phyloP scores from a whole-genome alignment of 2,329 filamentous ascomycete genomes.

The Chalaropsis thielavioides region DNA sequence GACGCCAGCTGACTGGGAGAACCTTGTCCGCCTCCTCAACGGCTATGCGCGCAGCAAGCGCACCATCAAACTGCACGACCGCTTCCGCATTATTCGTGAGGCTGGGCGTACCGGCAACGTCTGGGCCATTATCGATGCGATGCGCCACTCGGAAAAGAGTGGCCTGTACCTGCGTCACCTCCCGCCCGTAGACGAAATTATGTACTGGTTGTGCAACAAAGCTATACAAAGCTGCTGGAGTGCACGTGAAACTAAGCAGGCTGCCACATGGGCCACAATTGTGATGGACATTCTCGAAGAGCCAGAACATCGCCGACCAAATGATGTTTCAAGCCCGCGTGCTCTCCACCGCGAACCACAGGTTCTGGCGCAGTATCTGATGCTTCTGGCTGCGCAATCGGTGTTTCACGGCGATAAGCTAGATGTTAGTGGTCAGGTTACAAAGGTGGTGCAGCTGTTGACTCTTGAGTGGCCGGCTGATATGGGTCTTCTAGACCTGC shows the following conservation, averaged over 20 bases:
- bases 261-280: constrained; percentile 32
- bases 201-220: constrained; percentile 29
- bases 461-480: constrained; percentile 30
- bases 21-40: constrained; percentile 38
- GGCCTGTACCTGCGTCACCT: constrained; percentile 30
- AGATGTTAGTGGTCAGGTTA: constrained; percentile 26
- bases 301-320: constrained; percentile 25
- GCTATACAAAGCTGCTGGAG: constrained; percentile 28
- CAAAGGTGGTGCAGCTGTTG: constrained; percentile 27
- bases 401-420: constrained; percentile 24
- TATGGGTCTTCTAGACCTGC: constrained; percentile 26
- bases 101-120: constrained; percentile 30
- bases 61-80: constrained; percentile 26
- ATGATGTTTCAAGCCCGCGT: constrained; percentile 21
- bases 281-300: constrained; percentile 37
- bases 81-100: constrained; percentile 29
- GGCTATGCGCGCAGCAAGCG: constrained; percentile 33
- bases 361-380: constrained; percentile 29
- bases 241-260: constrained; percentile 27
- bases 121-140: constrained; percentile 35
- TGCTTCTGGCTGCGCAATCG: constrained; percentile 31
- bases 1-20: constrained; percentile 36
- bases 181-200: constrained; percentile 23
- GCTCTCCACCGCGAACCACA: constrained; percentile 30
- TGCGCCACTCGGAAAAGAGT: constrained; percentile 33